Percentiles rank a stretch among this genome's conserved stretches.
phyloP scores from a whole-genome alignment of 1,284 basidiomycete species.

The Crocinoboletus sp. region DNA sequence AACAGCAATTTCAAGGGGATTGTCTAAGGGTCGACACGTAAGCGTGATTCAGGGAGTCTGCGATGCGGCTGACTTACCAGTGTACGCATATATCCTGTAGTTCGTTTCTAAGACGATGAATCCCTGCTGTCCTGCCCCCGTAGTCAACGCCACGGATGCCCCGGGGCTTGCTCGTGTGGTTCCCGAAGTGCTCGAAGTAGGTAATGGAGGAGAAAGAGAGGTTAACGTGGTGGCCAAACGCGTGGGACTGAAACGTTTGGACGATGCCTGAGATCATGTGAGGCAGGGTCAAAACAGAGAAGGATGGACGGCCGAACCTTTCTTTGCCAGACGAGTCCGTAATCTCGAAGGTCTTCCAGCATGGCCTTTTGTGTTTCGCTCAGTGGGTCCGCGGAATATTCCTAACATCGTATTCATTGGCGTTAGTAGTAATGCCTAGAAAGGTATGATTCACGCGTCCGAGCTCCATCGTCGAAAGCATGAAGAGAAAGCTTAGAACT shows the following conservation, averaged over 20 bases:
- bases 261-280: constrained; percentile 45
- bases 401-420: constrained; percentile 42
- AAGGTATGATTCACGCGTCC: constrained; percentile 56
- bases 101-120: constrained; percentile 99
- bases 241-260: constrained; percentile 91
- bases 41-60: constrained; percentile 9
- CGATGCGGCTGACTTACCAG: constrained; percentile 52
- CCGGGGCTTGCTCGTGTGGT: constrained; percentile 13
- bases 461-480: constrained; percentile 92
- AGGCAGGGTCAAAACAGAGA: constrained; percentile 4
- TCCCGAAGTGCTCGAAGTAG: constrained; percentile 55
- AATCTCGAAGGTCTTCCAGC: constrained; percentile 90
- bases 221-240: constrained; percentile 93
- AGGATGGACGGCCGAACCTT: constrained; percentile 40
- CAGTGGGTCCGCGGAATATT: constrained; percentile 84
- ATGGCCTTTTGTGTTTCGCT: constrained; percentile 82
- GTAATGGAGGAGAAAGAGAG: constrained; percentile 70
- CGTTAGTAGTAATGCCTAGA: constrained; percentile 1
- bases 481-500: constrained; percentile 92
- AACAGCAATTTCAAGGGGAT: constrained; percentile 94
- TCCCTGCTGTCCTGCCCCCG: constrained; percentile 63
- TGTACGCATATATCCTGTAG: constrained; percentile 98
- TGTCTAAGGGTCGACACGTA: constrained; percentile 51
- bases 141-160: constrained; percentile 30
- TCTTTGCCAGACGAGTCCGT: constrained; percentile 88